Evolutionary conservation across 176 grass and related monocot genomes (phyloP), one percentile per base, ranked within the genome.

Genomic region (Triticum dicoccoides): DNA sequence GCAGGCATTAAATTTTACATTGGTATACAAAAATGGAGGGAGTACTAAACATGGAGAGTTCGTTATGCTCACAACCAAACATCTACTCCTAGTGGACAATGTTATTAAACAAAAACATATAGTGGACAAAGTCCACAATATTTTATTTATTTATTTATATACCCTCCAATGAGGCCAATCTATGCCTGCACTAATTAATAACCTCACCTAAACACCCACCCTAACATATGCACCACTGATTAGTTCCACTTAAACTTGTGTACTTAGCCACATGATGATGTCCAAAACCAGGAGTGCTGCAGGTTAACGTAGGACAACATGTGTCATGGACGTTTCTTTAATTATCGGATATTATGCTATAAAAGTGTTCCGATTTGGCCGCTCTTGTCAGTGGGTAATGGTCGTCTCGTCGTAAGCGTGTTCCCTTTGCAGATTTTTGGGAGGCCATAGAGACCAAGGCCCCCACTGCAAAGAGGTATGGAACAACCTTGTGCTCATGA

Each of bases 401-500:
- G 47, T 11, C 42, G 1, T 69, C 47, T 38, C 30, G 37, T 39
- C 21, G 37, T 71, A 70, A 82, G 33, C 32, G n/a, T 29, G 25
- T 82, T 14, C 13, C 30, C 9, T 29, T 56, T 54, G 21, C 29
- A 52, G 38, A 3, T 23, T 56, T 67, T 69, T 14, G 25, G 20
- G 10, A 78, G 63, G n/a, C 21, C 5, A 68, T 56, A 68, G 73
- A 78, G 61, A 77, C 27, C 52, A 85, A 66, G 13, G 27, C 20
- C 24, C 27, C 61, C 41, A 8, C 29, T 52, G 27, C 33, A 7
- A 78, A 85, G 32, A 29, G 61, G 44, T 29, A 30, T 51, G 64
- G 41, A 79, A 52, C 52, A 83, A 84, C 65, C 17, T 38, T 38
- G 27, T 71, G 73, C 52, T 72, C 20, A 72, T 84, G 65, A 75